phyloP scores from a whole-genome alignment of 2,329 filamentous ascomycete genomes.

The Aureobasidium mangrovei region DNA sequence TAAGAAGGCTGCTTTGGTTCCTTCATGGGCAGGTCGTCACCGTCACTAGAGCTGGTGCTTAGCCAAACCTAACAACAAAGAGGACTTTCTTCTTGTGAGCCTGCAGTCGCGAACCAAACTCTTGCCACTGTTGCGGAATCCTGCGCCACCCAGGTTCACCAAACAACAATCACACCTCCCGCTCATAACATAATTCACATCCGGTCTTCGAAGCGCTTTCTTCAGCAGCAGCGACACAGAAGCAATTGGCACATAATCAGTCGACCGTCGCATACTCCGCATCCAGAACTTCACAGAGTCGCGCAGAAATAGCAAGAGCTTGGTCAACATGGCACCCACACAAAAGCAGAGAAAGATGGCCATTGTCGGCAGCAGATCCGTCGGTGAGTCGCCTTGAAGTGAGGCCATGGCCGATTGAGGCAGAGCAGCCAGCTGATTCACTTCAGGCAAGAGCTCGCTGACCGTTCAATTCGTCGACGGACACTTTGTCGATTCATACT shows the following conservation, averaged over 20 bases:
- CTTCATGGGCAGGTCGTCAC: conserved; percentile 6
- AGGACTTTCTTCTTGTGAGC: background rate
- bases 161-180: no score
- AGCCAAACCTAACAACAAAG: background rate
- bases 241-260: no score
- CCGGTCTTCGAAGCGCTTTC: no score
- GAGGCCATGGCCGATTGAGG: background rate
- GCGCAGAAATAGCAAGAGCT: background rate
- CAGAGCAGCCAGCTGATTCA: conserved; percentile 3
- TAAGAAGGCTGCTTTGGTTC: conserved; percentile 8
- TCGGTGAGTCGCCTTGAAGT: conserved; percentile 50
- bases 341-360: conserved; percentile 90
- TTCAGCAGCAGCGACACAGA: no score
- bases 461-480: conserved; percentile 96
- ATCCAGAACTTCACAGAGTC: background rate
- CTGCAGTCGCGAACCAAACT: background rate
- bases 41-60: background rate
- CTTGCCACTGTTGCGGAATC: background rate
- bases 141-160: no score
- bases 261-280: no score
- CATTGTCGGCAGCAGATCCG: conserved; percentile 88
- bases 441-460: conserved; percentile 85
- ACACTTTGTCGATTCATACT: conserved; percentile 98
- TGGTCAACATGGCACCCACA: conserved; percentile 51
- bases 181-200: no score